Base-by-base conservation (phyloP, 306 rosid species). In the Casuarina glauca region DNA sequence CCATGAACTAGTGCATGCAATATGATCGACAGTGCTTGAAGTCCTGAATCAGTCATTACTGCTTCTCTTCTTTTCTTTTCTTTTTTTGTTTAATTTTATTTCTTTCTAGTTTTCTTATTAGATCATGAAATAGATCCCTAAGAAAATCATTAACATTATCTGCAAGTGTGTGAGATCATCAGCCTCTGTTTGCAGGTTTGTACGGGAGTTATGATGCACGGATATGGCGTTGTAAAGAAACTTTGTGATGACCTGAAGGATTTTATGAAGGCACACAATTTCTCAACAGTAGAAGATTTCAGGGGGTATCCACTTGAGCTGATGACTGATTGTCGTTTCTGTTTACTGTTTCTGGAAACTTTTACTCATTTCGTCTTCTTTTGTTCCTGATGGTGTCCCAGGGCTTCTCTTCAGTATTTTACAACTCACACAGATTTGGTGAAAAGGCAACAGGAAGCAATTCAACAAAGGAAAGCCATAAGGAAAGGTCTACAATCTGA, bases 191-290 rank as follows among this genome's bases (percentile, higher is more conserved):
- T 81, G 82, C 78, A 92, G 98, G 97, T 91, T 20, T 95, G 99
- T 82, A 95, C 99, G 6, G 99, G 97, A 69, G 99, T 95, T 81
- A 95, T 95, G 99, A 93, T 93, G 97, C 97, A 95, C 55, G 97
- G 99, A 17, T 95, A 95, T 71, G 91, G 99, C 79, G 83, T 95
- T 69, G 99, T 95, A 85, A 95, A 89, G 90, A 85, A 89, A 80
- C 96, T 95, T 17, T 86, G 88, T 79, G 77, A 73, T 9, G 99
- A 95, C 84, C 96, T 95, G 67, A 69, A 88, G 86, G 99, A 89
- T 79, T 95, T 95, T 74, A 95, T 93, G 99, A 90, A 79, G 80
- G 76, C 71, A 43, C 99, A 95, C 87, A 88, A 91, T 81, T 95
- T 95, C 84, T 83, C 86, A 49, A 82, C 99, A 55, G 85, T 93